Evolutionary conservation across 2,329 filamentous ascomycete species (phyloP), one percentile per base, ranked within the genome.

Genomic region (Lasiodiplodia sp.): DNA sequence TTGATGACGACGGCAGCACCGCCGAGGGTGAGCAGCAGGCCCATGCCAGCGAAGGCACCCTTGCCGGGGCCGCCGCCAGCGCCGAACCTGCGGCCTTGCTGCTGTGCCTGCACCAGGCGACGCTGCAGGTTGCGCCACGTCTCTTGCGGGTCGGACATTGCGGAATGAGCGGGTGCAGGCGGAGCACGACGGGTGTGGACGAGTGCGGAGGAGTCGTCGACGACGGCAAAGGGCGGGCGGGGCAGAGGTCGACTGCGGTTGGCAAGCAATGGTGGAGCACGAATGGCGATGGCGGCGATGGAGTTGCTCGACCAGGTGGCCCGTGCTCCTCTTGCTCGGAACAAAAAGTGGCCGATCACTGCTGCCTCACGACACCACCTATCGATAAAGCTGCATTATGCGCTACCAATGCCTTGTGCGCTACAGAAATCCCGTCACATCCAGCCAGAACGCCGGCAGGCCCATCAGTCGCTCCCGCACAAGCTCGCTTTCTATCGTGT

Each of bases 71-170:
- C 78, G 69, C 82, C 82, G 64, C 84, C 83, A 72, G 28, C 55
- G 37, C 55, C 66, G 55, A 57, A 52, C 21, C 25, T 38, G 47
- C 55, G 44, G 74, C 85, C 82, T 72, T 85, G 84, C 76, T 86
- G 75, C 74, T 81, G 79, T 66, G 78, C 78, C 62, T 75, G 76
- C 66, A 80, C 84, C 73, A 90, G 83, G 70, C 88, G 86, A 75
- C 85, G 85, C 81, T 90, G 88, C 73, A 92, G 82, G 75, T 86
- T 85, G 79, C 86, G 84, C 86, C 88, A 91, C 74, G 88, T 86
- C 79, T 92, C 88, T 77, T 87, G 85, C 65, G 89, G 89, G 77
- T 89, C 88, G 58, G 52, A 8, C 65, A 67, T 67, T 23, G 40
- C 21, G 53, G 14, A n/a, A 18, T 16, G 63, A 23, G 34, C 16